A percentile compares a stretch with the other conserved stretches of the same genome.
phyloP scores from a whole-genome alignment of 768 basidiomycete species.

The Tricholoma bakamatsutake region DNA sequence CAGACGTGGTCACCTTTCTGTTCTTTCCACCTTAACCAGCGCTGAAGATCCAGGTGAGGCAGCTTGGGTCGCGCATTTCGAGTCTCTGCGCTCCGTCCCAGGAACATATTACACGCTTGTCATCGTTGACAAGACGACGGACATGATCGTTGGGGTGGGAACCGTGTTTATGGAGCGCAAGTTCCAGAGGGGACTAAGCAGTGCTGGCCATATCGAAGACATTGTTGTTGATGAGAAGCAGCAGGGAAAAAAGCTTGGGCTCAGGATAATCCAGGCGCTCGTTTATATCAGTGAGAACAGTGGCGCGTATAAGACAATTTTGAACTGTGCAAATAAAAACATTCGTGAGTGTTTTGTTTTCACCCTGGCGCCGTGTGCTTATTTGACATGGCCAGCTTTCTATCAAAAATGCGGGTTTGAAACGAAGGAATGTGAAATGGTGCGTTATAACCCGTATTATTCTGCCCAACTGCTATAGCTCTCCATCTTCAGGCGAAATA shows the following conservation, averaged over 20 bases:
- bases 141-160: slow-evolving; percentile 81
- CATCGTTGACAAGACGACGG: slow-evolving; percentile 67
- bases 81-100: slow-evolving; percentile 45
- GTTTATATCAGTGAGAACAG: slow-evolving; percentile 74
- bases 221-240: slow-evolving; percentile 85
- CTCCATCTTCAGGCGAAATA: slow-evolving; percentile 49
- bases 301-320: slow-evolving; percentile 94
- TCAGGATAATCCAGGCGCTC: slow-evolving; percentile 82
- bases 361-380: slow-evolving; percentile 5
- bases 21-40: slow-evolving; percentile 74
- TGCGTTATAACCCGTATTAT: slow-evolving; percentile 23
- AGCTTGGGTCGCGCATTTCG: slow-evolving; percentile 69
- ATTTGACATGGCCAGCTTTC: slow-evolving; percentile 55
- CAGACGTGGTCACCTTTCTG: slow-evolving; percentile 71
- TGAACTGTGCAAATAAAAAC: slow-evolving; percentile 90
- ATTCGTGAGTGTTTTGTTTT: slow-evolving; percentile 50
- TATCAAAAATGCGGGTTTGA: slow-evolving; percentile 94
- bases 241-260: slow-evolving; percentile 90
- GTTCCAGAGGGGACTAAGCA: slow-evolving; percentile 81
- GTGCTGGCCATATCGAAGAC: slow-evolving; percentile 95
- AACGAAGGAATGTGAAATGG: slow-evolving; percentile 95
- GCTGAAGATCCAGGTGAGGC: slow-evolving; percentile 60
- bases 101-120: slow-evolving; percentile 82
- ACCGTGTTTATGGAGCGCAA: slow-evolving; percentile 89
- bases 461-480: slow-evolving; percentile 1